Base-by-base conservation (phyloP, 2,329 filamentous ascomycete genomes). In the Phoma sp. region DNA sequence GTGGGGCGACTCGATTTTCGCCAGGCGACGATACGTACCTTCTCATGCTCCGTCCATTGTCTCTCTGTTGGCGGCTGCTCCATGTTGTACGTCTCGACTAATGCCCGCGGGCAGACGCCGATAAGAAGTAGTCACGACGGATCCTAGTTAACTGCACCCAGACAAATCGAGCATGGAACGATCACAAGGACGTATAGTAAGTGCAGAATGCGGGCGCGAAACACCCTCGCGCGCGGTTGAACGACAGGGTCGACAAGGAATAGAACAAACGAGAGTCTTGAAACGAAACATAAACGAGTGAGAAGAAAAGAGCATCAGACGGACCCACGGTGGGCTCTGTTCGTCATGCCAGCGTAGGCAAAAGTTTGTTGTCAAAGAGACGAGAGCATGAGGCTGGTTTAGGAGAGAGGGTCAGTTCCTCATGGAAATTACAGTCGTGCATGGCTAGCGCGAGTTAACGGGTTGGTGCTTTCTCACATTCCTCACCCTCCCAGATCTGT, bases 31-130 rank as follows among this genome's bases (percentile, higher is more conserved):
- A 49, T 37, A 38, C 68, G 59, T 74, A 78, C 78, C 74, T 78
- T 78, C 69, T 79, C 78, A 68, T 78, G 73, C 72, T 79, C 76
- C 66, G 74, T 70, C 76, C 76, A 80, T 65, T 74, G 74, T 64
- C 70, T 66, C 50, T 77, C 75, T 64, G 73, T 73, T 67, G 69
- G 68, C 67, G 74, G 71, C 65, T 78, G 53, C 37, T 56, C 76
- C 76, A 78, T 78, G 62, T 60, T 62, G 63, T 64, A 62, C 57
- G 45, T 49, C 38, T 43, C 39, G 40, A 49, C 23, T 54, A 40
- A 48, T 45, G 50, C 43, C 51, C 56, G 61, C 57, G 66, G 67
- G 65, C 53, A 68, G 62, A 61, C 53, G 62, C 49, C 46, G 62
- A 68, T 59, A 64, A 69, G 70, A 68, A 67, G 65, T 66, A 71